Evolutionary conservation across 768 basidiomycete genomes (phyloP).

Genomic region (Sarcomyxa edulis): DNA sequence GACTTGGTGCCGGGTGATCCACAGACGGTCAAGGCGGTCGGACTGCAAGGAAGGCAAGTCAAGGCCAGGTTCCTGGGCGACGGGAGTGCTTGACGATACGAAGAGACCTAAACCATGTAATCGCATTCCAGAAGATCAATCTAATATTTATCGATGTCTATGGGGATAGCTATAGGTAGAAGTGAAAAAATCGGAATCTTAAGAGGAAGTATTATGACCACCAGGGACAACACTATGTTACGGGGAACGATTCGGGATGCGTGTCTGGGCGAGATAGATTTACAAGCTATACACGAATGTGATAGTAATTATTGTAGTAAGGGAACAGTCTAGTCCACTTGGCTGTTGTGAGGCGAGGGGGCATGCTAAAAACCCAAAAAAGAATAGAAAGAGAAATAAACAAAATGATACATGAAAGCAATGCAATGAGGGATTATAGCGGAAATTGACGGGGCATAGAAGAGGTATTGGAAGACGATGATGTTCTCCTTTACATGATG

Average conservation of each 20-base stretch:
- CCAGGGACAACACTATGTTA: too few species aligned
- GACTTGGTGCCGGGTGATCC: conserved; percentile 86
- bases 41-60: conserved; percentile 62
- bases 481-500: conserved; percentile 39
- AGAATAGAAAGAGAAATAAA: conserved; percentile 16
- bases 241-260: too few species aligned
- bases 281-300: conserved; percentile 24
- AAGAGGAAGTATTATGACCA: too few species aligned
- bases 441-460: background rate
- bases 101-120: conserved; percentile 4
- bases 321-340: conserved; percentile 7
- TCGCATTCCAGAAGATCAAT: conserved; percentile 2
- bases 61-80: conserved; percentile 72
- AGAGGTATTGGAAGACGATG: too few species aligned
- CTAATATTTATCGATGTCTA: conserved; percentile 7
- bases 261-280: conserved; percentile 24
- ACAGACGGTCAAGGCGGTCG: conserved; percentile 60
- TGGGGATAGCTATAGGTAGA: conserved; percentile 9
- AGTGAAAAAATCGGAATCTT: conserved; percentile 10
- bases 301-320: conserved; percentile 3
- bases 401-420: conserved; percentile 13
- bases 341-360: too few species aligned
- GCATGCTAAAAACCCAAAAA: conserved; percentile 13
- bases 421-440: background rate
- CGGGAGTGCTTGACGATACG: conserved; percentile 62